These are phyloP conservation scores for Penicillium atrosanguineum DNA, from an alignment of 495 filamentous ascomycete genomes.

Conservation along the genomic window DNA sequence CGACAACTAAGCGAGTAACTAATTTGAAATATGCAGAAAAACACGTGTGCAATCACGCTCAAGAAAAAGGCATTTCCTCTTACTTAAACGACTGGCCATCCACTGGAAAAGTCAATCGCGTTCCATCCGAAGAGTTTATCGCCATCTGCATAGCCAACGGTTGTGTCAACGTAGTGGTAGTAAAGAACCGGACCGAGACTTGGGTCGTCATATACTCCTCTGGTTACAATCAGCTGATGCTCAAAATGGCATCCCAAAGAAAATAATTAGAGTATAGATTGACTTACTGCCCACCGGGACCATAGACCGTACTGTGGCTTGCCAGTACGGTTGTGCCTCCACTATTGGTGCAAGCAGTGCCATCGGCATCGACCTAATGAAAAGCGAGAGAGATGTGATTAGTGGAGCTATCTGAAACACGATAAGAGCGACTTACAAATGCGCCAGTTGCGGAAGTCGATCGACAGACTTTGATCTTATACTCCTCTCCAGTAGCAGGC, in stretches of 20 bases:
- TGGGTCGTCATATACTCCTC: slow-evolving; percentile 50
- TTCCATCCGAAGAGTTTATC: slow-evolving; percentile 71
- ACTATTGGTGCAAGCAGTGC: slow-evolving; percentile 53
- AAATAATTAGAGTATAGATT: not conserved
- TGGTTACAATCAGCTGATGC: slow-evolving; percentile 14
- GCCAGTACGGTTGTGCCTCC: slow-evolving; percentile 66
- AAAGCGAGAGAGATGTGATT: not conserved
- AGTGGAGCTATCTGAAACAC: not conserved
- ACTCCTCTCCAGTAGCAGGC: slow-evolving; percentile 62
- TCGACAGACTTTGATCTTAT: slow-evolving; percentile 68
- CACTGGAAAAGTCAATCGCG: slow-evolving; percentile 57
- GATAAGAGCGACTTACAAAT: slow-evolving; percentile 43
- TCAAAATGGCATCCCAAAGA: not conserved
- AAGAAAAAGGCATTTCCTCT: not conserved
- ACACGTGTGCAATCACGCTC: not conserved
- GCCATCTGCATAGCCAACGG: slow-evolving; percentile 60
- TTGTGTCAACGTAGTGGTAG: slow-evolving; percentile 70
- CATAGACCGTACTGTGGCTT: slow-evolving; percentile 64
- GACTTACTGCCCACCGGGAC: slow-evolving; percentile 66
- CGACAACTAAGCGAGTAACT: too few relatives aligned
- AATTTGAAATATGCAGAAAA: too few relatives aligned
- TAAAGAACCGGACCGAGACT: slow-evolving; percentile 57
- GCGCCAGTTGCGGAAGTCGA: slow-evolving; percentile 52
- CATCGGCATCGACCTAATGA: slow-evolving; percentile 51
- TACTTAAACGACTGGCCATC: slow-evolving; percentile 60